These are phyloP conservation scores for Sequoia sempervirens DNA, from an alignment of 75 land plant species.

Conservation along the genomic window DNA sequence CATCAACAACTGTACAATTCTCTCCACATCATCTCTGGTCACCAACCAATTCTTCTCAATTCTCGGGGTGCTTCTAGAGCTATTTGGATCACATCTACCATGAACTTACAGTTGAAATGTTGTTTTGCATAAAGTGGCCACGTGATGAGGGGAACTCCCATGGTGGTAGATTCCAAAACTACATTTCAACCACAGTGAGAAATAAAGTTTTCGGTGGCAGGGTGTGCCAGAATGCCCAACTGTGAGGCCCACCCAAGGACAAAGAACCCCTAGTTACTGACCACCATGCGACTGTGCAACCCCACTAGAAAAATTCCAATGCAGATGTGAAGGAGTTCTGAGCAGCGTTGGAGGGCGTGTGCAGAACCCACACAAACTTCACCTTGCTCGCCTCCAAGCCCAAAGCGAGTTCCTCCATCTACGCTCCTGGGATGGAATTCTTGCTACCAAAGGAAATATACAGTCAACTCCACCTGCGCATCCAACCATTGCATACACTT, in stretches of 20 bases:
- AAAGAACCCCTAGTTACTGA: not conserved
- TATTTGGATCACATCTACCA: conserved; percentile 4
- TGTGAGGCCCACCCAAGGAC: conserved; percentile 17
- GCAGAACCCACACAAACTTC: conserved; percentile 29
- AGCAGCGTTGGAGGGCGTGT: not conserved
- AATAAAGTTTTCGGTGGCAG: conserved; percentile 9
- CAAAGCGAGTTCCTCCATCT: conserved; percentile 18
- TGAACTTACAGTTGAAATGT: conserved; percentile 4
- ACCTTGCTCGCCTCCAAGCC: conserved; percentile 23
- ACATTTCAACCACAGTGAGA: conserved; percentile 16
- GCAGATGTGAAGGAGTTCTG: not conserved
- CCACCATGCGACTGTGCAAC: not conserved
- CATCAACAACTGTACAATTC: conserved; percentile 45
- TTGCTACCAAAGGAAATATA: conserved; percentile 38
- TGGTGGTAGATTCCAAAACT: not conserved
- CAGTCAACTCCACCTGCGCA: conserved; percentile 11
- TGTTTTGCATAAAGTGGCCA: conserved; percentile 19
- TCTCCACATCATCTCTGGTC: conserved; percentile 26
- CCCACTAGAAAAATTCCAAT: not conserved
- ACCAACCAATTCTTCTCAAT: not conserved
- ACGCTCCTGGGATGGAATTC: conserved; percentile 8
- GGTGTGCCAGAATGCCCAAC: conserved; percentile 4
- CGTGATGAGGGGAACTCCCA: conserved; percentile 11
- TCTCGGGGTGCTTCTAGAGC: not conserved
- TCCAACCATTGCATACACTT: conserved; percentile 16